Base-by-base conservation (phyloP, 1,139 yeast genomes). In the Kurtzmaniella quercitrusa region DNA sequence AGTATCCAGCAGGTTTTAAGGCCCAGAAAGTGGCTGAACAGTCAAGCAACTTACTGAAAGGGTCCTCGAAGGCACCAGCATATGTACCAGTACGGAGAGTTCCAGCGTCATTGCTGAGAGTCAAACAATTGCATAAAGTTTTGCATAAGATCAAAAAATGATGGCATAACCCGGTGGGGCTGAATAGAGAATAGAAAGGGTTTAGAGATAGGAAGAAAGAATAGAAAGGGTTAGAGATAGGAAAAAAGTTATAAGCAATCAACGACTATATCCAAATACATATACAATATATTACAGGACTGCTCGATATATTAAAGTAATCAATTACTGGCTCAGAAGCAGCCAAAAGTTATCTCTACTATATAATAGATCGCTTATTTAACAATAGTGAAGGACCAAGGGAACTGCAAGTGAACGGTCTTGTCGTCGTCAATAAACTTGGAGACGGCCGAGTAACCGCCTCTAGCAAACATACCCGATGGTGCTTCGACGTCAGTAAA, bases 401-500 rank as follows among this genome's bases (percentile, higher is more conserved):
- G 88, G 55, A 89, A 74, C 37, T 79, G 74, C 63, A 88, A 74
- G 60, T 89, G 95, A 42, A 75, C 77, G 31, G 72, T 76, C 56
- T 83, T 82, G 63, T 91, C 98, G 63, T 91, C 97, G 58, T 91
- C 97, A 41, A 87, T 75, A 58, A 90, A 90, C 63, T 85, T 86
- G 21, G 95, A 82, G 37, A 79, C 73, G 17, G 95, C 95, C 42
- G 83, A 78, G 66, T 88, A 91, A 45, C 79, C 75, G 40, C 97
- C 96, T 64, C 97, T 79, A 2, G 95, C 96, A 53, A 91, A 66
- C 64, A 90, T 66, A 1, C 97, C 97, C 42, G 88, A 76, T 34
- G 98, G 98, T 14, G 96, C 97, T 63, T 89, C 96, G 48, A 87
- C 91, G 58, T 84, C 94, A n/a, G 84, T 79, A 51, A 90, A 75